phyloP scores from a whole-genome alignment of 305 asterid genomes.

The Solanum hybrid region DNA sequence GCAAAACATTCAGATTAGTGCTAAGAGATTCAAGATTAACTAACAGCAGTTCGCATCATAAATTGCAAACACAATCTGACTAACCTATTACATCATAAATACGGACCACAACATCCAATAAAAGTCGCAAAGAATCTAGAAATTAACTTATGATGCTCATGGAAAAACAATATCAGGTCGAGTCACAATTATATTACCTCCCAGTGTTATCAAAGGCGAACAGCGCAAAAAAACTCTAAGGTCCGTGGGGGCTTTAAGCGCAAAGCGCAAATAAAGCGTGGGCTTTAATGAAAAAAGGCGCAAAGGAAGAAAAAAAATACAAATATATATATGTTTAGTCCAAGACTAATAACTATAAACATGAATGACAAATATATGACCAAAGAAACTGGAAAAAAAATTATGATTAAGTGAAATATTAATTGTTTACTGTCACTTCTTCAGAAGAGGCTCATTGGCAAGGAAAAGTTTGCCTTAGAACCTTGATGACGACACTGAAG shows the following conservation, averaged over 20 bases:
- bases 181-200: neutral
- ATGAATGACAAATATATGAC: neutral
- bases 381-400: neutral
- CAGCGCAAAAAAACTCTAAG: neutral
- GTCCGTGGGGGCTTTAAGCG: neutral
- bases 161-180: neutral
- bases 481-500: neutral
- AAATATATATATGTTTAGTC: neutral
- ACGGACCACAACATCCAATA: neutral
- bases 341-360: neutral
- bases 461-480: neutral
- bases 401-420: neutral
- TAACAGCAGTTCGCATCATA: neutral
- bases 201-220: neutral
- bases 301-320: neutral
- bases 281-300: neutral
- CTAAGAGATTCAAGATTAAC: neutral
- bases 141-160: neutral
- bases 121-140: neutral
- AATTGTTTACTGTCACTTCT: neutral
- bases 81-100: neutral
- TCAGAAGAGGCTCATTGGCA: neutral
- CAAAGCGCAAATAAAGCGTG: neutral
- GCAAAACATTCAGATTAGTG: neutral
- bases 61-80: neutral